Percentiles rank a stretch among this genome's conserved stretches.
These are phyloP conservation scores for Nigrospora oryzae DNA, from an alignment of 2,329 filamentous ascomycete genomes.

Conservation along the genomic window DNA sequence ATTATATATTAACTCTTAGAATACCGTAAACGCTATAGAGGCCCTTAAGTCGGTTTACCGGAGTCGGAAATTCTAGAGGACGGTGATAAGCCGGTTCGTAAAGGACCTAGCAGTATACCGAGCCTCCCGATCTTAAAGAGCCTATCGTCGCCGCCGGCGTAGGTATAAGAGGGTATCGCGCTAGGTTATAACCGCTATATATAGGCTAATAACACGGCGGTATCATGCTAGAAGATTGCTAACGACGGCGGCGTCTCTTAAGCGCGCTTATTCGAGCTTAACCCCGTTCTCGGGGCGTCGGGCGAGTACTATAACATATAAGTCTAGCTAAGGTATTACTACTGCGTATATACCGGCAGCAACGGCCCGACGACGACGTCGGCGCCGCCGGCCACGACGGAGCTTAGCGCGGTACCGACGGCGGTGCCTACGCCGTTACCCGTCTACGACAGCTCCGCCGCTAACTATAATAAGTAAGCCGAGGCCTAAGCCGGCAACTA, in stretches of 20 bases:
- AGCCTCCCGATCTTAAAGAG: background rate
- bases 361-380: background rate
- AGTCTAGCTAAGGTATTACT: background rate
- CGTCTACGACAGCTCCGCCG: background rate
- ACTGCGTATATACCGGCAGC: background rate
- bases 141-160: background rate
- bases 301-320: background rate
- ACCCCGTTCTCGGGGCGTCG: background rate
- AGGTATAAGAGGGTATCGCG: background rate
- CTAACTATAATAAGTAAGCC: slow-evolving; percentile 6
- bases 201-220: background rate
- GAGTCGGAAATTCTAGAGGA: background rate
- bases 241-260: background rate
- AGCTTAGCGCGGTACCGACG: background rate
- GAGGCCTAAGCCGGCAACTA: slow-evolving; percentile 6
- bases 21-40: background rate
- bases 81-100: background rate
- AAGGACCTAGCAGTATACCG: background rate
- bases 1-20: too few species aligned
- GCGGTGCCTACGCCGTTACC: background rate
- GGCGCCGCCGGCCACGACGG: background rate
- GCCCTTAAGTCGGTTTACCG: background rate
- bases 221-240: background rate
- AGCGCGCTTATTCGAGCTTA: background rate
- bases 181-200: background rate